Evolutionary conservation across 164 flowering plant genomes (phyloP).

Genomic region (Sextonia rubra): DNA sequence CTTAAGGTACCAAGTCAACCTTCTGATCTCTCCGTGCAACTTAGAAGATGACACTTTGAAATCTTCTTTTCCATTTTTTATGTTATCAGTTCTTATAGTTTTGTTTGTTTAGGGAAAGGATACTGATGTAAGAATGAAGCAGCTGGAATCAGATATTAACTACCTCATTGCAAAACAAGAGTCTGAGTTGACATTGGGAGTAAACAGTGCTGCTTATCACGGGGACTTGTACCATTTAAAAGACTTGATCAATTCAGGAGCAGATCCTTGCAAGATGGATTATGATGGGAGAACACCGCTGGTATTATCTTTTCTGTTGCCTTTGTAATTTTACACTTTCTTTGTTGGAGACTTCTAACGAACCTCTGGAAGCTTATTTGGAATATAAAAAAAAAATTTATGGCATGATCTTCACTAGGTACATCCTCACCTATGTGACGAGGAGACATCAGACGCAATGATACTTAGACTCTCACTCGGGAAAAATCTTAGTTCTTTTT

Average conservation of each 20-base stretch:
- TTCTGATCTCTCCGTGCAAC: neutral
- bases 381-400: neutral
- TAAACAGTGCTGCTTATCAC: constrained; percentile 52
- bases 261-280: constrained; percentile 49
- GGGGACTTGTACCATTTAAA: constrained; percentile 52
- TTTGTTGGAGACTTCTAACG: neutral
- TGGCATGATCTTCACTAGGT: neutral
- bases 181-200: constrained; percentile 43
- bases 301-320: constrained; percentile 25
- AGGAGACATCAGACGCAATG: neutral
- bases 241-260: constrained; percentile 49
- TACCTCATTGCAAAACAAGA: constrained; percentile 49
- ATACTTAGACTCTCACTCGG: neutral
- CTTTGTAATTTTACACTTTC: neutral
- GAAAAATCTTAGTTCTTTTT: too few relatives aligned
- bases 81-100: neutral
- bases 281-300: constrained; percentile 60
- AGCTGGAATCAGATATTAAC: constrained; percentile 46
- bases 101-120: constrained; percentile 37
- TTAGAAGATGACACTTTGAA: neutral
- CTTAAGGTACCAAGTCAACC: constrained; percentile 28
- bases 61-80: neutral
- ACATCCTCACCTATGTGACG: neutral
- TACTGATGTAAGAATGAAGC: constrained; percentile 28
- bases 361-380: neutral